Percentiles rank a stretch among this genome's conserved stretches.
phyloP scores from a whole-genome alignment of 345 rosid species.

The Eucalyptus regnans region DNA sequence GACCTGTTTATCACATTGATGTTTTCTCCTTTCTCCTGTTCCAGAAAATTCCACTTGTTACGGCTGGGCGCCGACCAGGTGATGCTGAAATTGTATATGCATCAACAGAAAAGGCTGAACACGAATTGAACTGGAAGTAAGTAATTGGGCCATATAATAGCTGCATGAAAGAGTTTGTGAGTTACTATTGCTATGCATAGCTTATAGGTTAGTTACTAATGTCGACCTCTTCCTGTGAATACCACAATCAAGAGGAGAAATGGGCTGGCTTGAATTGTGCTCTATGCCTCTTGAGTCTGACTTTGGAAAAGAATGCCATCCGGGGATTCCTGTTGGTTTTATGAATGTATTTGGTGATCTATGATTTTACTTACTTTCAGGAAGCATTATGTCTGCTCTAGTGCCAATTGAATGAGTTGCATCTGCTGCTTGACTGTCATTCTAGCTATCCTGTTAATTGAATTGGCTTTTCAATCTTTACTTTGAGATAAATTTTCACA shows the following conservation, averaged over 20 bases:
- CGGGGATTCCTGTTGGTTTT: neutral
- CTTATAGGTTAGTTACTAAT: neutral
- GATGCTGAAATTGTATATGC: conserved; percentile 90
- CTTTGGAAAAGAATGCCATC: neutral
- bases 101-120: conserved; percentile 69
- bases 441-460: neutral
- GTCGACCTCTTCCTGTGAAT: neutral
- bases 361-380: neutral
- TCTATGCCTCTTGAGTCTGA: neutral
- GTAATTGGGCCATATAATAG: neutral
- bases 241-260: neutral
- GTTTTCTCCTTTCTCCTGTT: neutral
- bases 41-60: conserved; percentile 73
- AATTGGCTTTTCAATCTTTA: neutral
- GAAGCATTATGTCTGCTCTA: neutral
- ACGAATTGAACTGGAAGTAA: conserved; percentile 88
- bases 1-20: neutral
- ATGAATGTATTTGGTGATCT: neutral
- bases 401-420: neutral
- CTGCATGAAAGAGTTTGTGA: neutral
- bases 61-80: conserved; percentile 70
- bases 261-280: neutral
- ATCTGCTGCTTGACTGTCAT: neutral
- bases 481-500: neutral
- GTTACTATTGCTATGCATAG: neutral